These are phyloP conservation scores for Acorus gramineus DNA, from an alignment of 106 monocot species.

Conservation along the genomic window DNA sequence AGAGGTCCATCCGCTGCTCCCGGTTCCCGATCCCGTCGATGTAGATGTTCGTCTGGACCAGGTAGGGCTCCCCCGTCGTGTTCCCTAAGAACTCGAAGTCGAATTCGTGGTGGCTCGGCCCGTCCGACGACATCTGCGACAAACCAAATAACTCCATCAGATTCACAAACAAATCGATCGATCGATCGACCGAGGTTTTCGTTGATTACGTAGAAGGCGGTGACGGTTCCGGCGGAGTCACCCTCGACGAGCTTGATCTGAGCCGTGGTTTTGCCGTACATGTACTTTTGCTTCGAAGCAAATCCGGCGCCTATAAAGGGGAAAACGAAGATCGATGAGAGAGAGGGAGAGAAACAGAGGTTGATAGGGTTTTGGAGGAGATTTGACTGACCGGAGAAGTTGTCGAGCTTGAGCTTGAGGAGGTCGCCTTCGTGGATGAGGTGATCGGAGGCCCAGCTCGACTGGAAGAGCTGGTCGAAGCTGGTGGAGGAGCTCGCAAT, in stretches of 20 bases:
- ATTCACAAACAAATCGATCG: not conserved
- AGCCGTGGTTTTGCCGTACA: conserved; percentile 51
- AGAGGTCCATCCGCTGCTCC: conserved; percentile 75
- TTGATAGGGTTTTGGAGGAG: not conserved
- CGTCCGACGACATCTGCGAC: conserved; percentile 57
- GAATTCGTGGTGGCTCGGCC: conserved; percentile 75
- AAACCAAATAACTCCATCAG: not conserved
- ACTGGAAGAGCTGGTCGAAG: conserved; percentile 57
- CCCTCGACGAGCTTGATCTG: conserved; percentile 66
- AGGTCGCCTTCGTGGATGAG: conserved; percentile 36
- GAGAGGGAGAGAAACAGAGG: not conserved
- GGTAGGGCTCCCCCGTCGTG: conserved; percentile 70
- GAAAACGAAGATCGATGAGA: not conserved
- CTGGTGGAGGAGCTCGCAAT: too few species aligned
- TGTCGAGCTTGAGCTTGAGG: conserved; percentile 64
- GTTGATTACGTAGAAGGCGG: conserved; percentile 59
- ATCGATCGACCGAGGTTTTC: not conserved
- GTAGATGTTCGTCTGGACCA: conserved; percentile 85
- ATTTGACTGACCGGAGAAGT: conserved; percentile 35
- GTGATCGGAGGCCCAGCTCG: conserved; percentile 80
- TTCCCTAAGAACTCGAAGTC: conserved; percentile 96
- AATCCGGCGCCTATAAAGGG: conserved; percentile 51
- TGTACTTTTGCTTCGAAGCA: conserved; percentile 56
- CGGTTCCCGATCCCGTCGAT: conserved; percentile 71
- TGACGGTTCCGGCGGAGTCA: conserved; percentile 84